Evolutionary conservation across 2,329 filamentous ascomycete genomes (phyloP).

Genomic region (Diplodia corticola): DNA sequence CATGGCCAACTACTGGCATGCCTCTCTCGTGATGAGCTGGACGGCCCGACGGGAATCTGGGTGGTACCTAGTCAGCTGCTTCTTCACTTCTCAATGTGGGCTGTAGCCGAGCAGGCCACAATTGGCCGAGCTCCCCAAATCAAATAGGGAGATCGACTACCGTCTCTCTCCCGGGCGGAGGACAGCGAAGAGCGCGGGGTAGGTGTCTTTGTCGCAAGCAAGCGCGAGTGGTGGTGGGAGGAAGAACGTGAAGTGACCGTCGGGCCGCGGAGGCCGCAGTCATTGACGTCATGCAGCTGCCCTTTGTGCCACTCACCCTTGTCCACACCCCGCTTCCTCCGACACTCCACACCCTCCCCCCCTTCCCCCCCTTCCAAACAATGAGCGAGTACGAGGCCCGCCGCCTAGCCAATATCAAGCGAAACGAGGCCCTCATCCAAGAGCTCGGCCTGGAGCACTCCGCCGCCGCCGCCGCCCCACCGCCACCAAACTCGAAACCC

Average conservation of each 20-base stretch:
- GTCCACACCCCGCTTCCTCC: background rate
- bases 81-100: background rate
- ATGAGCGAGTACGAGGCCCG: constrained; percentile 50
- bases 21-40: background rate
- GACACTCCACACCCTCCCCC: background rate
- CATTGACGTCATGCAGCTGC: background rate
- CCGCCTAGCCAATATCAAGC: constrained; percentile 51
- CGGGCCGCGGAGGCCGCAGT: background rate
- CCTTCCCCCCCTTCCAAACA: background rate
- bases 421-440: constrained; percentile 51
- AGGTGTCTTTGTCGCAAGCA: background rate
- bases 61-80: background rate
- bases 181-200: no score
- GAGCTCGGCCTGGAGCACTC: constrained; percentile 47
- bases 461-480: constrained; percentile 24
- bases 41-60: no score
- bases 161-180: no score
- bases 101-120: no score
- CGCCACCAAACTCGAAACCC: constrained; percentile 24
- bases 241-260: background rate
- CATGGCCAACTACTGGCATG: background rate
- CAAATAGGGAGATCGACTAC: no score
- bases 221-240: background rate
- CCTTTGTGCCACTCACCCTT: background rate
- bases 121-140: no score